Evolutionary conservation across 129 eudicot species (phyloP), one percentile per base, ranked within the genome.

Genomic region (Saussurea involucrata): DNA sequence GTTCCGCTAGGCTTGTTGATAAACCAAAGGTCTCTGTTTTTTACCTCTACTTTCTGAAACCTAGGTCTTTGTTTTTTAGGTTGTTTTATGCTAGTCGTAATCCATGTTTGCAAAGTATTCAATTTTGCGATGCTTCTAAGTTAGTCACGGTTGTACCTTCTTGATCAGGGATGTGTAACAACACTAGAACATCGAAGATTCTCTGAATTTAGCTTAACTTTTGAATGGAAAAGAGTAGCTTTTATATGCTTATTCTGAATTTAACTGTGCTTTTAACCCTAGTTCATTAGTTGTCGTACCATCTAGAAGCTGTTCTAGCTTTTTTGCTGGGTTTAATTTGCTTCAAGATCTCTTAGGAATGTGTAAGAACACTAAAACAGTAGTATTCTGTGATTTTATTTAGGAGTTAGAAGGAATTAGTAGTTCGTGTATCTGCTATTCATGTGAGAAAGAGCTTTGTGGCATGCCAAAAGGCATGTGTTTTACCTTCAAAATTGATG

Each of bases 21-120:
- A 80, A 80, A 73, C 68, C 86, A 8, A 85, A 79, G 84, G 91
- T 84, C 53, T 22, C 2, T 24, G 7, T 17, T 18, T 25, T 17
- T 18, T 25, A 3, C 31, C 24, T 72, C 49, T 65, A 2, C 17
- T 71, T 78, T 69, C 53, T 37, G 63, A 78, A 78, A 75, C 78
- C 72, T 72, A 72, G 66, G 3, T 64, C 10, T 2, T 22, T 37
- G 9, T 18, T 68, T 28, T 2, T 31, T 12, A 18, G 0, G 0
- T 1, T 28, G 68, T 68, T 34, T 28, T 44, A 31, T 20, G 3
- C 3, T 31, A 9, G n/a, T 77, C 22, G 8, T 71, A n/a, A 17
- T 20, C 6, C 24, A 71, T 61, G 58, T 27, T 37, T 27, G 17
- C 24, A 17, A 7, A 63, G 27, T 37, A 0, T 21, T 44, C 12